Conservation (phyloP, 345 rosid species). For the Hibiscus tridactylites region DNA sequence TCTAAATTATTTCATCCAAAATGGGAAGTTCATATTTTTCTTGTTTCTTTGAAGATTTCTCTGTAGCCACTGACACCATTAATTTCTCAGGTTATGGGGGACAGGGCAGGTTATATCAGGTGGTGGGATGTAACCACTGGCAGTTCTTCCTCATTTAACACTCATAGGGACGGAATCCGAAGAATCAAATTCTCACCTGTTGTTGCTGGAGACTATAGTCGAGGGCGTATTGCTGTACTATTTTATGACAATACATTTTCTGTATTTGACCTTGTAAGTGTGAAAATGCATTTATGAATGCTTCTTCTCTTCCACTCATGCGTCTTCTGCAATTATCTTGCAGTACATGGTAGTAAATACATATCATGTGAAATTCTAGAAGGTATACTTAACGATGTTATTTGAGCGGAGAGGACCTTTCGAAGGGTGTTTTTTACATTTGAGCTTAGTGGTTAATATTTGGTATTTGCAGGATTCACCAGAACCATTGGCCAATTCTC, state of each 20-base stretch:
- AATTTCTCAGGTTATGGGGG: slow-evolving; percentile 54
- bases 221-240: slow-evolving; percentile 94
- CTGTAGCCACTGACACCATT: slow-evolving; percentile 13
- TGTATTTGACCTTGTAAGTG: slow-evolving; percentile 85
- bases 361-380: not conserved
- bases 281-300: not conserved
- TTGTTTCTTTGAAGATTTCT: slow-evolving; percentile 14
- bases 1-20: slow-evolving; percentile 3
- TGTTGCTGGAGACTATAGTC: slow-evolving; percentile 84
- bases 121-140: slow-evolving; percentile 99
- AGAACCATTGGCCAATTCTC: slow-evolving; percentile 93
- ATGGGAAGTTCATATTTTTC: slow-evolving; percentile 1
- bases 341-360: not conserved
- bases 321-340: not conserved
- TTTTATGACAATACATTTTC: slow-evolving; percentile 95
- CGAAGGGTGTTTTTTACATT: not conserved
- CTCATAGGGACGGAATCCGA: slow-evolving; percentile 87
- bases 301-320: slow-evolving; percentile 7
- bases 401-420: not conserved
- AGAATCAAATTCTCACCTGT: slow-evolving; percentile 94
- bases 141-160: slow-evolving; percentile 86
- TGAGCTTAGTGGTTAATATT: slow-evolving; percentile 9
- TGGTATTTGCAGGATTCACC: slow-evolving; percentile 70
- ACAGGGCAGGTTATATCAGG: slow-evolving; percentile 76
- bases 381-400: slow-evolving; percentile 1